Evolutionary conservation across 257 asterid genomes (phyloP), one percentile per base, ranked within the genome.

Genomic region (Handroanthus guayacan): DNA sequence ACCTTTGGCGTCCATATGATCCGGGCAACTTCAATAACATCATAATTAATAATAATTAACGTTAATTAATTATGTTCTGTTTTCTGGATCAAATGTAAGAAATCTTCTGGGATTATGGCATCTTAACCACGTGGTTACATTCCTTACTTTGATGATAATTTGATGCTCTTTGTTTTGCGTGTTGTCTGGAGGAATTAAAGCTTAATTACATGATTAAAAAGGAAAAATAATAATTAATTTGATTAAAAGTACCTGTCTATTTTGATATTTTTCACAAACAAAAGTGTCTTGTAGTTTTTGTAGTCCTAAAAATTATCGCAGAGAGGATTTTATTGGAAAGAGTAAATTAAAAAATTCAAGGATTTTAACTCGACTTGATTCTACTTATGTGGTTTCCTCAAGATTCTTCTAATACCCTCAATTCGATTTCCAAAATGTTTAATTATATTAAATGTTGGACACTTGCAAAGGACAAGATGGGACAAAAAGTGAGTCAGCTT

Each of bases 161-260:
- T 80, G 89, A 83, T 86, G 89, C 87, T 61, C 86, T 88, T 83
- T 82, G 96, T 88, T 91, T 87, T 84, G 86, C 86, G 79, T 79
- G 85, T 62, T 84, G 90, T 90, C 90, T 57, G 60, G 43, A 66
- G 55, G 41, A 83, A 39, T 14, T 12, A 11, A 13, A 51, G 20
- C 18, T 67, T 41, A 39, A 3, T 39, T 88, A 86, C 88, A 88
- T 88, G 67, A 50, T 12, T 0, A 69, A 47, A 20, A 71, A 18
- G 4, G 41, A 34, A 5, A 20, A 41, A 25, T 43, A 52, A n/a
- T 20, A 77, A 82, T 11, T 18, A 57, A 25, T 79, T 25, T 25
- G 31, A 25, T 25, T 25, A 25, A 25, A 25, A 25, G 82, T 82
- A 65, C 34, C 50, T 67, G 34, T 45, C 41, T 6, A 55, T 80